Base-by-base conservation (phyloP, 2,329 filamentous ascomycete species). In the Neofusicoccum kwambonambiense region DNA sequence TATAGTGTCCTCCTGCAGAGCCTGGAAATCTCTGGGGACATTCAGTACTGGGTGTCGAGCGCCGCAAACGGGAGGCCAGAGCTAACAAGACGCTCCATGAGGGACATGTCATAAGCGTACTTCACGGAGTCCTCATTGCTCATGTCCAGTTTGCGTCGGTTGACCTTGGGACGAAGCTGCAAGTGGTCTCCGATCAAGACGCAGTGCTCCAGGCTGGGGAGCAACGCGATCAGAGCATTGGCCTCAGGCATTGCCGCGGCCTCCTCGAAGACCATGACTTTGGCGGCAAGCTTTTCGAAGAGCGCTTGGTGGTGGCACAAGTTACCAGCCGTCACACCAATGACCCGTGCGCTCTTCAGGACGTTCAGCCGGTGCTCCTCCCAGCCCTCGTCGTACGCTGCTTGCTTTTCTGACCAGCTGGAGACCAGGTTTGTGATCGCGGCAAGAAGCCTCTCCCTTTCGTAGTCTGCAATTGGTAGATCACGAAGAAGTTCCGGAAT, bases 171-270 rank as follows among this genome's bases (percentile, higher is more conserved):
- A 0, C 86, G 82, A 1, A 90, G 79, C 69, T 90, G 87, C 22
- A 81, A 76, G 66, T 89, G 87, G 69, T 90, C 87, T 0, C 88
- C 87, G 45, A 90, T 89, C 13, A 87, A 79, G 17, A 90, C 85
- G 8, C 81, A 76, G 65, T 91, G 88, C 70, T 90, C 81, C 0
- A 89, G 72, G 0, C 82, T 81, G 0, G 87, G 87, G 0, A 88
- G 75, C 3, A 90, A 72, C 0, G 87, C 81, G 0, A 86, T 85
- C 0, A 90, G 71, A 2, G 85, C 77, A 65, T 90, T 87, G 0
- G 85, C 80, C 71, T 91, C 89, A 27, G 90, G 78, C 0, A 91
- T 85, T 67, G 91, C 88, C 0, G 84, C 89, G 1, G 89, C 89
- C 69, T 91, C 89, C 71, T 91, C 89, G 39, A 86, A 89, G 1